Evolutionary conservation across 768 basidiomycete species (phyloP).

Genomic region (Leccinellum rugosiceps): DNA sequence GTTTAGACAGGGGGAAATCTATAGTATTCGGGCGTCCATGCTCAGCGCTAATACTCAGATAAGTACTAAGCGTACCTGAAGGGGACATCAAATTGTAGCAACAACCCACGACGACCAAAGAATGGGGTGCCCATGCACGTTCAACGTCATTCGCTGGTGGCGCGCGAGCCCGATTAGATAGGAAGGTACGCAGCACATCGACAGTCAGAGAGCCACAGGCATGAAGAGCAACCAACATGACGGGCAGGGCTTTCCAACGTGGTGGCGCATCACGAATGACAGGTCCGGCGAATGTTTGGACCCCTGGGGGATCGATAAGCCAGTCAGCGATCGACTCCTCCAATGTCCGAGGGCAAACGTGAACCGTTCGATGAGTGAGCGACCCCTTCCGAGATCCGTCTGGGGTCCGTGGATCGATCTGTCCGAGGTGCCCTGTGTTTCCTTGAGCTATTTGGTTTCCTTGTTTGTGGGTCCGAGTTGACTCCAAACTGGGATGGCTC

Average conservation of each 20-base stretch:
- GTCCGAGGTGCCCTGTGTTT: background rate
- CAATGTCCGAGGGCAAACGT: conserved; percentile 50
- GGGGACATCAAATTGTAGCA: conserved; percentile 72
- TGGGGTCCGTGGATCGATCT: background rate
- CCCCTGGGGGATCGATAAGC: conserved; percentile 33
- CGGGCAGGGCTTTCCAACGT: conserved; percentile 32
- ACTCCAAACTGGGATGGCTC: background rate
- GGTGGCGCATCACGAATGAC: background rate
- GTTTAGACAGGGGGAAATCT: conserved; percentile 57
- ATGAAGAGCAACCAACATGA: conserved; percentile 67
- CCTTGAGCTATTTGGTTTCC: too few relatives aligned
- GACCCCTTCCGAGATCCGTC: conserved; percentile 23
- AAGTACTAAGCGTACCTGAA: conserved; percentile 35
- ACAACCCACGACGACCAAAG: conserved; percentile 66
- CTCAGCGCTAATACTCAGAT: background rate
- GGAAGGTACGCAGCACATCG: conserved; percentile 57
- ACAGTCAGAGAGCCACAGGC: conserved; percentile 74
- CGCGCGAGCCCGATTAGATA: conserved; percentile 25
- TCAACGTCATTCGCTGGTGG: background rate
- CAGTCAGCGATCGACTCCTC: conserved; percentile 48
- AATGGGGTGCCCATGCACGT: conserved; percentile 48
- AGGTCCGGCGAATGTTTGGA: background rate
- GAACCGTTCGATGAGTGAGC: conserved; percentile 54
- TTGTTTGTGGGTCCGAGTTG: background rate
- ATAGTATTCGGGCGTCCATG: conserved; percentile 1